Evolutionary conservation across 2,329 filamentous ascomycete species (phyloP).

Genomic region (Phialophora macrospora): DNA sequence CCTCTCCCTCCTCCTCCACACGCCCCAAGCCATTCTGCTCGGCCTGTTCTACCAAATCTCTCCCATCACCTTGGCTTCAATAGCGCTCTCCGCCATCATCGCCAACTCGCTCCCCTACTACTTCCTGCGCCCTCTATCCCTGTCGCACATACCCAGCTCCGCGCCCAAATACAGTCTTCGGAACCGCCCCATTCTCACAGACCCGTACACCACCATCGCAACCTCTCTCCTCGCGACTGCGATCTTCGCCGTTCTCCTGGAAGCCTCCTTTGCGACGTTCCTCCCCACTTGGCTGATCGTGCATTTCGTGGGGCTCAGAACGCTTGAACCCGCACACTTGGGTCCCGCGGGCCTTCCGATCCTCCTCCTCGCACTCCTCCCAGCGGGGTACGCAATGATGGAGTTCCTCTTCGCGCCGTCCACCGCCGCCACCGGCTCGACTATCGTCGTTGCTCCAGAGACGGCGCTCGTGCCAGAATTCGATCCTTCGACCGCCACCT

Average conservation of each 20-base stretch:
- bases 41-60: slow-evolving; percentile 76
- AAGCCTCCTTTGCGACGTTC: slow-evolving; percentile 69
- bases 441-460: slow-evolving; percentile 19
- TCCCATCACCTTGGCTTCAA: slow-evolving; percentile 63
- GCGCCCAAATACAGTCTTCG: slow-evolving; percentile 51
- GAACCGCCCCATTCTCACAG: slow-evolving; percentile 69
- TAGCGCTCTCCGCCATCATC: slow-evolving; percentile 69
- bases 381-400: slow-evolving; percentile 72
- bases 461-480: slow-evolving; percentile 52
- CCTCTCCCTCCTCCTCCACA: slow-evolving; percentile 71
- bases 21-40: slow-evolving; percentile 77
- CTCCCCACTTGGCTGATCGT: slow-evolving; percentile 73
- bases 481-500: slow-evolving; percentile 66
- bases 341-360: slow-evolving; percentile 59
- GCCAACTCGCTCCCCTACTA: slow-evolving; percentile 75
- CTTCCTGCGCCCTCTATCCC: slow-evolving; percentile 71
- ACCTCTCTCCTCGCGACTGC: slow-evolving; percentile 71
- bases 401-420: slow-evolving; percentile 73
- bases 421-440: slow-evolving; percentile 52
- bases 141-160: slow-evolving; percentile 63
- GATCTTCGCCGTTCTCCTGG: slow-evolving; percentile 76
- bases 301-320: slow-evolving; percentile 74
- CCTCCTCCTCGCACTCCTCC: slow-evolving; percentile 61
- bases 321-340: slow-evolving; percentile 69
- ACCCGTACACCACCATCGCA: slow-evolving; percentile 65